These are phyloP conservation scores for Pisolithus albus DNA, from an alignment of 768 basidiomycete species.

Conservation along the genomic window DNA sequence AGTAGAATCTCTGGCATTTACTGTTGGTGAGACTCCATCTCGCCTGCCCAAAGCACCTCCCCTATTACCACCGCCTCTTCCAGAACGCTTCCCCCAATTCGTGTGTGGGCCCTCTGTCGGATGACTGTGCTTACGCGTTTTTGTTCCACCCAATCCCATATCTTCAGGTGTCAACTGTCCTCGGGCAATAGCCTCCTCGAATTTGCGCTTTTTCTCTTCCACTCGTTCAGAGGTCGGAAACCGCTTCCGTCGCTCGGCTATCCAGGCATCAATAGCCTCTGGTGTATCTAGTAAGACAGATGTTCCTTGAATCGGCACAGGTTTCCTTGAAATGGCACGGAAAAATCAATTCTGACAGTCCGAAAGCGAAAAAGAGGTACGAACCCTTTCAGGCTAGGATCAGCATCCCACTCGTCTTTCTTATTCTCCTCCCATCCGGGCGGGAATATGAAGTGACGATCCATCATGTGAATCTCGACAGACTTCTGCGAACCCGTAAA, in stretches of 20 bases:
- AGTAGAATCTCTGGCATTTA: not conserved
- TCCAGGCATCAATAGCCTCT: constrained; percentile 78
- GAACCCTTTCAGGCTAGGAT: constrained; percentile 75
- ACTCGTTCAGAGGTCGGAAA: constrained; percentile 71
- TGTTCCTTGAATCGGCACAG: constrained; percentile 73
- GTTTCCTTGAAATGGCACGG: constrained; percentile 42
- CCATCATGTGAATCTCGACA: constrained; percentile 82
- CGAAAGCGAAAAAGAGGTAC: constrained; percentile 7
- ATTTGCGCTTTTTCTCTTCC: constrained; percentile 74
- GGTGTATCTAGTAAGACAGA: constrained; percentile 70
- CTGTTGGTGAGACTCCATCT: not conserved
- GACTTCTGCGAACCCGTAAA: constrained; percentile 66
- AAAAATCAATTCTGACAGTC: constrained; percentile 6
- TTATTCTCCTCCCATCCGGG: constrained; percentile 57
- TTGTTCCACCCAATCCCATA: constrained; percentile 33
- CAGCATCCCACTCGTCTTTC: constrained; percentile 70
- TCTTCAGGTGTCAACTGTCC: constrained; percentile 61
- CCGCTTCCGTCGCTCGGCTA: constrained; percentile 78
- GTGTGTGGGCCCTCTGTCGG: constrained; percentile 3
- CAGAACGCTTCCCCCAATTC: constrained; percentile 11
- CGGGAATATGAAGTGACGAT: constrained; percentile 80
- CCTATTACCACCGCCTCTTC: constrained; percentile 28
- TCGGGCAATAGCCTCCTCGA: constrained; percentile 71
- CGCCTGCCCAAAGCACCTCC: constrained; percentile 4
- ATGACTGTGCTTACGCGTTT: constrained; percentile 33